These are phyloP conservation scores for Pyrenochaeta sp. DNA, from an alignment of 2,329 filamentous ascomycete genomes.

Conservation along the genomic window DNA sequence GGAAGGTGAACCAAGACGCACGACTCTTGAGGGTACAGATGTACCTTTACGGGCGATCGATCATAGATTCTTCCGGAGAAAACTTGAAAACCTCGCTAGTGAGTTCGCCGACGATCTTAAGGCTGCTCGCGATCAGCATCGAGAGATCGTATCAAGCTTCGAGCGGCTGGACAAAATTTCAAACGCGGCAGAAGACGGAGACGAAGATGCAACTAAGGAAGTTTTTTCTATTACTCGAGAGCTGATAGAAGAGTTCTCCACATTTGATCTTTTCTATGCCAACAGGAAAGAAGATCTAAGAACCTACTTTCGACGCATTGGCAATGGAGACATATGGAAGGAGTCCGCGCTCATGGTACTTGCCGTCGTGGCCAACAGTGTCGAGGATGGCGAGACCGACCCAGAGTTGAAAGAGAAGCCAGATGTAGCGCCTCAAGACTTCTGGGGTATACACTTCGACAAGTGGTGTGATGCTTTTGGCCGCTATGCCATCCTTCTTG, in stretches of 20 bases:
- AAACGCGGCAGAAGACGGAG: slow-evolving; percentile 57
- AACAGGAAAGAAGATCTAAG: slow-evolving; percentile 56
- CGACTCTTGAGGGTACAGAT: slow-evolving; percentile 38
- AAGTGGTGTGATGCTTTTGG: slow-evolving; percentile 91
- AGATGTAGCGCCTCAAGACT: slow-evolving; percentile 59
- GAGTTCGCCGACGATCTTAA: slow-evolving; percentile 53
- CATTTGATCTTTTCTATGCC: slow-evolving; percentile 66
- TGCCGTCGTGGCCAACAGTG: slow-evolving; percentile 44
- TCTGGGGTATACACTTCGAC: slow-evolving; percentile 81
- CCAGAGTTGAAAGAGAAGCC: slow-evolving; percentile 40
- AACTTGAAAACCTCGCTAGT: slow-evolving; percentile 36
- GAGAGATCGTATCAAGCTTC: slow-evolving; percentile 52
- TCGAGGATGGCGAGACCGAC: slow-evolving; percentile 42
- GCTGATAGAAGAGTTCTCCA: slow-evolving; percentile 67
- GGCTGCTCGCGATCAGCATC: slow-evolving; percentile 44
- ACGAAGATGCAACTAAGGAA: slow-evolving; percentile 60
- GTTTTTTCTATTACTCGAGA: slow-evolving; percentile 68
- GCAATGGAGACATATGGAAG: slow-evolving; percentile 44
- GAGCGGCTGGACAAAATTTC: slow-evolving; percentile 56
- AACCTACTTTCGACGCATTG: slow-evolving; percentile 46
- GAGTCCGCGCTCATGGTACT: slow-evolving; percentile 46
- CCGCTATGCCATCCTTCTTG: slow-evolving; percentile 81
- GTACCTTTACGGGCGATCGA: slow-evolving; percentile 40
- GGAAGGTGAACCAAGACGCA: slow-evolving; percentile 16
- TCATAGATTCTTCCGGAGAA: slow-evolving; percentile 39